Evolutionary conservation across 495 filamentous ascomycete species (phyloP).

Genomic region (Tuber borchii): DNA sequence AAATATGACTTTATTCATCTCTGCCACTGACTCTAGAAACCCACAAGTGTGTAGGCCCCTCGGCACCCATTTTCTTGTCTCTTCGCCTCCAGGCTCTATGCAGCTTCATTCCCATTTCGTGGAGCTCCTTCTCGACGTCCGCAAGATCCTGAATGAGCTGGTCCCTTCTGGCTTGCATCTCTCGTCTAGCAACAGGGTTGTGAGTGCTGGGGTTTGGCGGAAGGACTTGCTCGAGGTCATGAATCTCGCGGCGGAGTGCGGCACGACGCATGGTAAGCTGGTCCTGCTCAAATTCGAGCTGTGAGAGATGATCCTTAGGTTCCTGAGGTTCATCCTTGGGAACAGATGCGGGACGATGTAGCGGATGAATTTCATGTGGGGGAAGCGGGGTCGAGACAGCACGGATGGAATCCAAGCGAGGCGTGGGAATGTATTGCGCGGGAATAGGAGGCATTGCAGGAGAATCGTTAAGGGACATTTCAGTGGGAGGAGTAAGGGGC

Average conservation of each 20-base stretch:
- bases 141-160: conserved; percentile 65
- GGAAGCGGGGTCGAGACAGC: background rate
- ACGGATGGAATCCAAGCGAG: background rate
- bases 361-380: conserved; percentile 6
- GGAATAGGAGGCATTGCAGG: conserved; percentile 22
- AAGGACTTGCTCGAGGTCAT: conserved; percentile 45
- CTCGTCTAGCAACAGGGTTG: conserved; percentile 55
- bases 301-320: conserved; percentile 32
- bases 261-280: conserved; percentile 15
- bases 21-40: conserved; percentile 50
- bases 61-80: conserved; percentile 55
- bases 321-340: conserved; percentile 3
- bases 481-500: conserved; percentile 27
- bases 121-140: conserved; percentile 71
- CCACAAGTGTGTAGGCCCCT: conserved; percentile 71
- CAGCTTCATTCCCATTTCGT: conserved; percentile 77
- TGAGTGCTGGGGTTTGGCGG: conserved; percentile 55
- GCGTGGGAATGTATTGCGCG: conserved; percentile 19
- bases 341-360: background rate
- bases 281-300: conserved; percentile 36
- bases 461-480: conserved; percentile 9
- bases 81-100: conserved; percentile 71
- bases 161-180: conserved; percentile 66
- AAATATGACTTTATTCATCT: conserved; percentile 1
- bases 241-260: conserved; percentile 26